Evolutionary conservation across 257 asterid species (phyloP), one percentile per base, ranked within the genome.

Genomic region (Solanum ossicruentum): DNA sequence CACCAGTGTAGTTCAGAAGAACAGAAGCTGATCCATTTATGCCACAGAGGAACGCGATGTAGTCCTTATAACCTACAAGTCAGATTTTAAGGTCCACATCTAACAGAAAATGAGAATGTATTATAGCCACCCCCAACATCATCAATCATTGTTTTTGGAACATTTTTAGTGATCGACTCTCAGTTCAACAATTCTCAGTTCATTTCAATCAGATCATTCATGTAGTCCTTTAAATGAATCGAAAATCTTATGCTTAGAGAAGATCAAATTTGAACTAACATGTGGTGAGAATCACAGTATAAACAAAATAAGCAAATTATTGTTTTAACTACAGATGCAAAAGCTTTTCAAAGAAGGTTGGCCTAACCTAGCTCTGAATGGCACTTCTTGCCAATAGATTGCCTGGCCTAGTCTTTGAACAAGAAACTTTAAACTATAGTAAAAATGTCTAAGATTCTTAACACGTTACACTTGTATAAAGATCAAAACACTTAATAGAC

Each of bases 11-110:
- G 70, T 97, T 97, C 52, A 93, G 87, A 82, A 96, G 93, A 17
- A 95, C 88, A 0, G 97, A 89, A 84, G 95, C 86, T 20, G 99
- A 97, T 17, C 98, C 98, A 41, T 97, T 97, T 89, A 97, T 95
- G 84, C 98, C 95, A 66, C 99, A 96, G 9, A 97, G 93, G 89
- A 97, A 97, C 13, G 98, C 92, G 88, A 87, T 57, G 86, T 95
- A 97, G 71, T 95, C 98, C 17, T 88, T 88, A 8, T 92, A 95
- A 90, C 97, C 99, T 97, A 89, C 89, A 89, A 88, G 9, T 75
- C 41, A 75, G 9, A 75, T 23, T 75, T 7, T 23, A 49, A 49
- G 56, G 20, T 23, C 81, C 60, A 75, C 20, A 23, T 75, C 81
- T 49, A 1, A 49, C 61, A 15, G 23, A 75, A 45, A 43, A 47